phyloP scores from a whole-genome alignment of 2,329 filamentous ascomycete genomes.

The Stemphylium vesicarium region DNA sequence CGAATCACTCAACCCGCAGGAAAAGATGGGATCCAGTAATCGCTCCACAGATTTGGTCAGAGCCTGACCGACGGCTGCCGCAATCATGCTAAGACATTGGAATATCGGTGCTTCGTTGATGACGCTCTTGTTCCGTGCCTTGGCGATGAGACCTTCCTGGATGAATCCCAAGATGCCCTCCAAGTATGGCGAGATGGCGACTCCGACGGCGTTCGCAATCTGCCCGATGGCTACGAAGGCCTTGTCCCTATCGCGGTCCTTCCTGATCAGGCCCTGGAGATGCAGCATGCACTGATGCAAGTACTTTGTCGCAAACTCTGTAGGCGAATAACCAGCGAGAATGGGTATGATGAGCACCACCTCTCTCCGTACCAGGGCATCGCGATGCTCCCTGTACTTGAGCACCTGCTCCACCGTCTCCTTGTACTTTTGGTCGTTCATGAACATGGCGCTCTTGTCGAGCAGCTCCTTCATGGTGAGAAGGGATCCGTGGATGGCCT shows the following conservation, averaged over 20 bases:
- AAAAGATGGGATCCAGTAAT: slow-evolving; percentile 93
- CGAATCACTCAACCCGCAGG: slow-evolving; percentile 90
- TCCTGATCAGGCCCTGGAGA: slow-evolving; percentile 89
- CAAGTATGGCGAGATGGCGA: slow-evolving; percentile 91
- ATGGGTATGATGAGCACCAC: slow-evolving; percentile 91
- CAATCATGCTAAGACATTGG: slow-evolving; percentile 95
- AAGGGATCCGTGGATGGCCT: slow-evolving; percentile 92
- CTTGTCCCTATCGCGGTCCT: slow-evolving; percentile 87
- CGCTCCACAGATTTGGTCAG: slow-evolving; percentile 99
- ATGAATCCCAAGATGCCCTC: slow-evolving; percentile 95
- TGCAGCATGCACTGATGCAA: slow-evolving; percentile 98
- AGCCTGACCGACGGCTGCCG: slow-evolving; percentile 92
- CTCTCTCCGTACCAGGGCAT: slow-evolving; percentile 84
- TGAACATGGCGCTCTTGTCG: slow-evolving; percentile 97
- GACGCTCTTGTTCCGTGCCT: slow-evolving; percentile 67
- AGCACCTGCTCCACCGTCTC: slow-evolving; percentile 93
- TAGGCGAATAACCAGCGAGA: slow-evolving; percentile 88
- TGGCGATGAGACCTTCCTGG: slow-evolving; percentile 83
- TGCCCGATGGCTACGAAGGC: slow-evolving; percentile 96
- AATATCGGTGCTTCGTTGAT: slow-evolving; percentile 79
- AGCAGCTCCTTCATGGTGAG: slow-evolving; percentile 92
- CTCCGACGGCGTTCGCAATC: slow-evolving; percentile 94
- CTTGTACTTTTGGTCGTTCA: slow-evolving; percentile 87
- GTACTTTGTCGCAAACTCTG: slow-evolving; percentile 85
- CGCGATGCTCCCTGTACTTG: slow-evolving; percentile 90